These are phyloP conservation scores for Oligophagozyma castellii DNA, from an alignment of 1,139 yeast species.

Conservation along the genomic window DNA sequence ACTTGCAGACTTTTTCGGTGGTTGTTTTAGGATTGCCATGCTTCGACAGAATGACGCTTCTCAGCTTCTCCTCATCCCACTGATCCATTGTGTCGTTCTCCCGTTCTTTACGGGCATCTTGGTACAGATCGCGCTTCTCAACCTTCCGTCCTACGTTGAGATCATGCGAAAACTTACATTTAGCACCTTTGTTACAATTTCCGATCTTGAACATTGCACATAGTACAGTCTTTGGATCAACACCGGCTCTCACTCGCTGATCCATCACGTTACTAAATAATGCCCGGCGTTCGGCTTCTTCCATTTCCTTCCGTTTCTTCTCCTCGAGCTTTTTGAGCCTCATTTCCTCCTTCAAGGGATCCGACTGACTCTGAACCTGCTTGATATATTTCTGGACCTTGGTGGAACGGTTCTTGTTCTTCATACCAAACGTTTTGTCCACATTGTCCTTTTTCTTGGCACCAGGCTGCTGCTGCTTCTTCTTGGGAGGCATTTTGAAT, in stretches of 20 bases:
- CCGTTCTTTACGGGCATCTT: constrained; percentile 69
- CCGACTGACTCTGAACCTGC: constrained; percentile 62
- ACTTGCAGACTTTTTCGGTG: constrained; percentile 89
- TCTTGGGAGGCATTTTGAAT: constrained; percentile 59
- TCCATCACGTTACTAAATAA: constrained; percentile 53
- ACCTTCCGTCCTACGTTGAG: constrained; percentile 75
- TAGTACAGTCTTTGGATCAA: constrained; percentile 87
- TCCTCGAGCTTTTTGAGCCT: constrained; percentile 69
- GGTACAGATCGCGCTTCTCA: constrained; percentile 81
- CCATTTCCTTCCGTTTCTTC: constrained; percentile 82
- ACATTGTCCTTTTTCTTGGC: constrained; percentile 65
- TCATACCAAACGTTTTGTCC: constrained; percentile 90
- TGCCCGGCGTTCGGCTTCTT: constrained; percentile 75
- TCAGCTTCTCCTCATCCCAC: constrained; percentile 94
- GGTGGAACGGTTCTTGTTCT: constrained; percentile 84
- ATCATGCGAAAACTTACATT: constrained; percentile 94
- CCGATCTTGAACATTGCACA: constrained; percentile 90
- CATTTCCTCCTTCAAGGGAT: constrained; percentile 63
- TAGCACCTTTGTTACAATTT: constrained; percentile 73
- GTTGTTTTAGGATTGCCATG: constrained; percentile 93
- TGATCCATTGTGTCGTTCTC: constrained; percentile 84
- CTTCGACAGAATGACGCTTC: constrained; percentile 75
- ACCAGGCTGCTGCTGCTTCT: constrained; percentile 52
- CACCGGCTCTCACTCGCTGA: constrained; percentile 93
- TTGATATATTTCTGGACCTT: constrained; percentile 78